Percentiles rank a stretch among this genome's conserved stretches.
phyloP scores from a whole-genome alignment of 257 asterid species.

The Jacaranda copaia region DNA sequence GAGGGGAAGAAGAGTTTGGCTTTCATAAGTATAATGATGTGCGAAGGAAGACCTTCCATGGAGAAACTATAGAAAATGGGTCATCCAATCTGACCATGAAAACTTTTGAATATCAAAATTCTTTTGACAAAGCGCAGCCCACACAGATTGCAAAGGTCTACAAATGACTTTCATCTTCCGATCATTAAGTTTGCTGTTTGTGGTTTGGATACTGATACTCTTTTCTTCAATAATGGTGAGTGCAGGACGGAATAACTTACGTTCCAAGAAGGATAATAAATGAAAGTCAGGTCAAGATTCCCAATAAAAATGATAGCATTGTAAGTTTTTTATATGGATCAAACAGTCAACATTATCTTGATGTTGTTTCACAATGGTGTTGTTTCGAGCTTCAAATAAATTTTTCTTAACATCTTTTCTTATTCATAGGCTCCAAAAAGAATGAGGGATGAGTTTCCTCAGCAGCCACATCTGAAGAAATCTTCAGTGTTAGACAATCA shows the following conservation, averaged over 20 bases:
- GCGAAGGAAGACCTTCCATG: slow-evolving; percentile 34
- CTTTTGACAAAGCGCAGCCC: slow-evolving; percentile 38
- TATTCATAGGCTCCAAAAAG: slow-evolving; percentile 54
- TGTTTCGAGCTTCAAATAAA: no score
- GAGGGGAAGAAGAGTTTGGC: slow-evolving; percentile 39
- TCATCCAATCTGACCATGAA: slow-evolving; percentile 40
- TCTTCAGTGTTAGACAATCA: slow-evolving; percentile 43
- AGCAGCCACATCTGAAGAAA: slow-evolving; percentile 46
- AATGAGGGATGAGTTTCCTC: slow-evolving; percentile 45
- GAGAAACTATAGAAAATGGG: slow-evolving; percentile 44
- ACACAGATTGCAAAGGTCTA: slow-evolving; percentile 50
- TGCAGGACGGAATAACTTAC: slow-evolving; percentile 49
- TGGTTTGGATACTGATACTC: slow-evolving; percentile 37
- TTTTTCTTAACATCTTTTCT: neutral
- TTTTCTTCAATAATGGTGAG: slow-evolving; percentile 25
- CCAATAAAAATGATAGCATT: slow-evolving; percentile 39
- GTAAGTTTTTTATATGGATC: slow-evolving; percentile 38
- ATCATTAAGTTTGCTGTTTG: slow-evolving; percentile 13
- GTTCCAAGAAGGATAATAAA: slow-evolving; percentile 43
- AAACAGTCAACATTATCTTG: neutral
- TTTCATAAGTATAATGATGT: slow-evolving; percentile 33
- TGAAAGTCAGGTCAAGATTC: slow-evolving; percentile 48
- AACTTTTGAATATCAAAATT: slow-evolving; percentile 38
- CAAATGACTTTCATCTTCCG: neutral
- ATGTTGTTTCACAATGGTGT: neutral